These are phyloP conservation scores for Floccularia luteovirens DNA, from an alignment of 768 basidiomycete genomes.

Conservation along the genomic window DNA sequence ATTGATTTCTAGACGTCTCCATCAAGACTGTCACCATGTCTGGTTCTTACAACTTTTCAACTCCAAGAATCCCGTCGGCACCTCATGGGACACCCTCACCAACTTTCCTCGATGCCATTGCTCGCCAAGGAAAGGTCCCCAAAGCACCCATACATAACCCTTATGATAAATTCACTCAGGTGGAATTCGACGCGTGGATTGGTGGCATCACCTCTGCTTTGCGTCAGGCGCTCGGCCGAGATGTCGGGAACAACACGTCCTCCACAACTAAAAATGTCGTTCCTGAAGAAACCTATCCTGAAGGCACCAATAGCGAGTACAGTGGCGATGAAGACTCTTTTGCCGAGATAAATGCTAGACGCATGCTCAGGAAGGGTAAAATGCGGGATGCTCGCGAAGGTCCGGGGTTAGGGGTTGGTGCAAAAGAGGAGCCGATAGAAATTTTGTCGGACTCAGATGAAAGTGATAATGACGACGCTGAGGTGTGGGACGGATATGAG, in stretches of 20 bases:
- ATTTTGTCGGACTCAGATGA: slow-evolving; percentile 20
- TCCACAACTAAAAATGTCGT: slow-evolving; percentile 9
- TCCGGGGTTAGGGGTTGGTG: slow-evolving; percentile 35
- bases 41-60: slow-evolving; percentile 5
- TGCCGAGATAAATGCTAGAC: slow-evolving; percentile 41
- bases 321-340: slow-evolving; percentile 45
- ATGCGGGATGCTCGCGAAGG: slow-evolving; percentile 56
- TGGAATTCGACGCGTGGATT: slow-evolving; percentile 68
- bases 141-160: slow-evolving; percentile 60
- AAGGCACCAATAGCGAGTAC: slow-evolving; percentile 10
- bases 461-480: slow-evolving; percentile 14
- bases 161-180: slow-evolving; percentile 63
- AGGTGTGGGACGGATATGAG: not conserved
- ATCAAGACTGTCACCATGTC: too few species aligned
- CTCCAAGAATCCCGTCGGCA: slow-evolving; percentile 4
- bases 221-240: slow-evolving; percentile 49
- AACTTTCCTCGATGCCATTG: slow-evolving; percentile 8
- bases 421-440: slow-evolving; percentile 37
- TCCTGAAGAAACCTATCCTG: slow-evolving; percentile 9
- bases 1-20: too few species aligned
- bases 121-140: slow-evolving; percentile 8
- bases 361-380: slow-evolving; percentile 43
- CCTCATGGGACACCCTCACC: slow-evolving; percentile 17
- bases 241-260: slow-evolving; percentile 15
- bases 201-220: slow-evolving; percentile 52